Evolutionary conservation across 2,329 filamentous ascomycete species (phyloP).

Genomic region (Phaeoacremonium minimum): DNA sequence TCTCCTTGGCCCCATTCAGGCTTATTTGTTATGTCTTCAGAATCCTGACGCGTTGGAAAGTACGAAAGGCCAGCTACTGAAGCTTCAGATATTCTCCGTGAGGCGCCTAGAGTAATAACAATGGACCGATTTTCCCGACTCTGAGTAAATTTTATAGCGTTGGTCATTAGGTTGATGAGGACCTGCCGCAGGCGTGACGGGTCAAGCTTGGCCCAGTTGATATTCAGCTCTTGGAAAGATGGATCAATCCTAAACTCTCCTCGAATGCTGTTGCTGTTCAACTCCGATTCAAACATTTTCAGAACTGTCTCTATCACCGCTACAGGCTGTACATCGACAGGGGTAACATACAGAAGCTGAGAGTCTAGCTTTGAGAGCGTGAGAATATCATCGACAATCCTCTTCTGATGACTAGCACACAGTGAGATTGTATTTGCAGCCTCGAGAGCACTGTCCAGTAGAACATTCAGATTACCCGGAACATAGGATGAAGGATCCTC

Average conservation of each 20-base stretch:
- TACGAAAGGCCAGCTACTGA: slow-evolving; percentile 37
- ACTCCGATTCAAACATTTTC: slow-evolving; percentile 76
- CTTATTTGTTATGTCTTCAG: slow-evolving; percentile 42
- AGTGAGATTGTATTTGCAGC: slow-evolving; percentile 78
- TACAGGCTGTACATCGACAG: slow-evolving; percentile 64
- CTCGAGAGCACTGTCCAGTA: slow-evolving; percentile 58
- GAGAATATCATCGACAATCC: slow-evolving; percentile 72
- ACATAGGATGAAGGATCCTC: slow-evolving; percentile 13
- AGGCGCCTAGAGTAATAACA: slow-evolving; percentile 61
- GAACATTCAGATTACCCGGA: slow-evolving; percentile 36
- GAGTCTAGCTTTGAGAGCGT: slow-evolving; percentile 75
- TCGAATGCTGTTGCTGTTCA: slow-evolving; percentile 67
- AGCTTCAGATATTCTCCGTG: slow-evolving; percentile 41
- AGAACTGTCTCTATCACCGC: slow-evolving; percentile 62
- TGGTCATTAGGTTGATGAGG: slow-evolving; percentile 70
- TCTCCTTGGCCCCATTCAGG: slow-evolving; percentile 70
- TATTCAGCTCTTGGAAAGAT: slow-evolving; percentile 57
- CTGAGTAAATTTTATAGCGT: slow-evolving; percentile 62
- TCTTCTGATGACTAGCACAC: slow-evolving; percentile 76
- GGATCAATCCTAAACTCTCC: slow-evolving; percentile 66
- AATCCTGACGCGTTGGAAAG: slow-evolving; percentile 38
- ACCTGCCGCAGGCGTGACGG: slow-evolving; percentile 72
- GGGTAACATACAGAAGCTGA: slow-evolving; percentile 67
- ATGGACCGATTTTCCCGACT: slow-evolving; percentile 57
- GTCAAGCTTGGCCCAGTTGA: slow-evolving; percentile 72